Conservation (phyloP, 106 monocot species). For the Dendrobium nobile region DNA sequence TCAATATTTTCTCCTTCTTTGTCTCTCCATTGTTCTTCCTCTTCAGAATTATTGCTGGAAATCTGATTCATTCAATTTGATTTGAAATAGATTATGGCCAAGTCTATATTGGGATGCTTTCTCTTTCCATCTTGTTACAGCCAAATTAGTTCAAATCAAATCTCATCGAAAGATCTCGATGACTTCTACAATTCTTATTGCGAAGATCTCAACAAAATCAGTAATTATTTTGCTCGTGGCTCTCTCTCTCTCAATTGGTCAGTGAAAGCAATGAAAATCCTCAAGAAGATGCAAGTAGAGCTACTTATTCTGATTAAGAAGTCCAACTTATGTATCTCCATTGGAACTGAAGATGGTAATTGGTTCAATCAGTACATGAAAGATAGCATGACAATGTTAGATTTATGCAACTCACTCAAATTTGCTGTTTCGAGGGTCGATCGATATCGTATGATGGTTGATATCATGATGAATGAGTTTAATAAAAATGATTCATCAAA, state of each 20-base stretch:
- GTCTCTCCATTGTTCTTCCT: too few relatives aligned
- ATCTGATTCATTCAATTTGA: too few relatives aligned
- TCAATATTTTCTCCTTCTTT: too few relatives aligned
- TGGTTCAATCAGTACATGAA: slow-evolving; percentile 73
- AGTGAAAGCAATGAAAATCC: slow-evolving; percentile 36
- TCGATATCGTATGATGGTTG: slow-evolving; percentile 39
- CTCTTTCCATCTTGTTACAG: too few relatives aligned
- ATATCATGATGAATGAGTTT: slow-evolving; percentile 21
- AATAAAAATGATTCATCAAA: background rate
- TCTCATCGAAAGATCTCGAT: background rate
- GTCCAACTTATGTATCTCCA: slow-evolving; percentile 20
- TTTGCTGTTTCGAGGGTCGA: slow-evolving; percentile 33
- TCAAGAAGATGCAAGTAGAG: slow-evolving; percentile 49
- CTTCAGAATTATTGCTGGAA: too few relatives aligned
- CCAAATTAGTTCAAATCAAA: too few relatives aligned
- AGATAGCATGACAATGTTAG: slow-evolving; percentile 35
- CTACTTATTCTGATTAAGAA: slow-evolving; percentile 41
- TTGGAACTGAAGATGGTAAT: slow-evolving; percentile 6
- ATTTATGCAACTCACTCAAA: slow-evolving; percentile 63
- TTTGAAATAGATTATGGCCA: too few relatives aligned
- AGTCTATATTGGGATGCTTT: too few relatives aligned
- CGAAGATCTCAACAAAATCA: slow-evolving; percentile 32
- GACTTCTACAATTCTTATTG: slow-evolving; percentile 31
- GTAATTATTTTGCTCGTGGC: slow-evolving; percentile 24
- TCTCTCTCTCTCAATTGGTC: slow-evolving; percentile 46